A percentile compares a stretch with the other conserved stretches of the same genome.
phyloP scores from a whole-genome alignment of 2,329 filamentous ascomycete genomes.

The Epicoccum sorghinum region DNA sequence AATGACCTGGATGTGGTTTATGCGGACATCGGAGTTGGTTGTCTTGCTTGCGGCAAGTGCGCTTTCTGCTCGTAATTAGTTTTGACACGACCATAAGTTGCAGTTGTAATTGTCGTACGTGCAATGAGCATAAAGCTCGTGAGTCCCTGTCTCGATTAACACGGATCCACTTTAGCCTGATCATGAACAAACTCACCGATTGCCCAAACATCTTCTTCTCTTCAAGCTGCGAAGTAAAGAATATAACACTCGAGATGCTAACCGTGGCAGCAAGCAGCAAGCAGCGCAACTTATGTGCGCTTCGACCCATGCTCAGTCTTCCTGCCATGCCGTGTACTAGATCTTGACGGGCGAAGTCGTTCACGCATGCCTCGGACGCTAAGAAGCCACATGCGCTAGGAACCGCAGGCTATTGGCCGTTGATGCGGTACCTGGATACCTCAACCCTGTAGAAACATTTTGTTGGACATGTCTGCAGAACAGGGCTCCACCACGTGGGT shows the following conservation, averaged over 20 bases:
- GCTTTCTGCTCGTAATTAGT: conserved; percentile 21
- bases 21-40: conserved; percentile 45
- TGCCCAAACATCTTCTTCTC: conserved; percentile 20
- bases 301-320: conserved; percentile 8
- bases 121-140: conserved; percentile 28
- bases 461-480: neutral
- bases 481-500: conserved; percentile 10
- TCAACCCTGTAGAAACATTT: neutral
- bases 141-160: conserved; percentile 20
- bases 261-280: conserved; percentile 13
- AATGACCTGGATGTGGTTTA: conserved; percentile 60
- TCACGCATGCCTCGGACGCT: conserved; percentile 13
- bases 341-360: conserved; percentile 11
- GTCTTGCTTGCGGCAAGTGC: conserved; percentile 15
- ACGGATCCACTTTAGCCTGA: neutral
- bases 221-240: neutral
- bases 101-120: conserved; percentile 13
- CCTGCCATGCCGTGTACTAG: conserved; percentile 11
- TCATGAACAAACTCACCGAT: conserved; percentile 15
- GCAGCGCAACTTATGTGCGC: conserved; percentile 17
- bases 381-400: conserved; percentile 21
- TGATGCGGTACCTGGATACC: neutral
- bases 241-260: neutral
- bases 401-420: conserved; percentile 17
- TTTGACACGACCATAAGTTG: neutral